phyloP scores from a whole-genome alignment of 2,329 filamentous ascomycete genomes.

The Neoascochyta sp. region DNA sequence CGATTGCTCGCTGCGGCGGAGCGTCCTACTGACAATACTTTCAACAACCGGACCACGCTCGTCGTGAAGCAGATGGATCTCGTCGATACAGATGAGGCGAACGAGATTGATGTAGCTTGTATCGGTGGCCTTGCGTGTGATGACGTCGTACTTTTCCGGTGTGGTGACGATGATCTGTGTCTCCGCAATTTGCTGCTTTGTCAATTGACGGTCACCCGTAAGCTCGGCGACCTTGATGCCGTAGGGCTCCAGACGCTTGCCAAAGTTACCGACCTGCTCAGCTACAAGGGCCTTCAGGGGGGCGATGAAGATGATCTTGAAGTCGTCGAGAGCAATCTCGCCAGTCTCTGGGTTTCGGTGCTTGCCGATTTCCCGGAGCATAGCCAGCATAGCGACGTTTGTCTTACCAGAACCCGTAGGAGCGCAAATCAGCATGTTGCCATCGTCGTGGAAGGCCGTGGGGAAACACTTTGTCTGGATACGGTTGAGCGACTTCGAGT shows the following conservation, averaged over 20 bases:
- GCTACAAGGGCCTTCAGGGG: constrained; percentile 93
- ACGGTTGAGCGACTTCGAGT: constrained; percentile 82
- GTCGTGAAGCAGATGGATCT: constrained; percentile 96
- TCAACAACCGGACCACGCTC: constrained; percentile 95
- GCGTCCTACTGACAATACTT: constrained; percentile 92
- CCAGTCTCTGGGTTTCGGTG: constrained; percentile 83
- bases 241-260: constrained; percentile 82
- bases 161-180: constrained; percentile 98
- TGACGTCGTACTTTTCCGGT: constrained; percentile 98
- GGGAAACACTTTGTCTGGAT: constrained; percentile 94
- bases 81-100: constrained; percentile 91
- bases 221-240: constrained; percentile 92
- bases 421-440: constrained; percentile 96
- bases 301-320: constrained; percentile 98
- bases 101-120: constrained; percentile 97
- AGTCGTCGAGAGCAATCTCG: constrained; percentile 91
- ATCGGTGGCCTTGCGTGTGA: constrained; percentile 95
- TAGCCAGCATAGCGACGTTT: constrained; percentile 96
- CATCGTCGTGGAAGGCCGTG: constrained; percentile 86
- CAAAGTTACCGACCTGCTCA: constrained; percentile 97
- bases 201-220: constrained; percentile 95
- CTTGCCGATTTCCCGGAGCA: constrained; percentile 94
- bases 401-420: constrained; percentile 98
- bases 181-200: constrained; percentile 96
- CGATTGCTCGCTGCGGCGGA: constrained; percentile 88